Conservation (phyloP, 306 rosid species). For the Myrica gale region DNA sequence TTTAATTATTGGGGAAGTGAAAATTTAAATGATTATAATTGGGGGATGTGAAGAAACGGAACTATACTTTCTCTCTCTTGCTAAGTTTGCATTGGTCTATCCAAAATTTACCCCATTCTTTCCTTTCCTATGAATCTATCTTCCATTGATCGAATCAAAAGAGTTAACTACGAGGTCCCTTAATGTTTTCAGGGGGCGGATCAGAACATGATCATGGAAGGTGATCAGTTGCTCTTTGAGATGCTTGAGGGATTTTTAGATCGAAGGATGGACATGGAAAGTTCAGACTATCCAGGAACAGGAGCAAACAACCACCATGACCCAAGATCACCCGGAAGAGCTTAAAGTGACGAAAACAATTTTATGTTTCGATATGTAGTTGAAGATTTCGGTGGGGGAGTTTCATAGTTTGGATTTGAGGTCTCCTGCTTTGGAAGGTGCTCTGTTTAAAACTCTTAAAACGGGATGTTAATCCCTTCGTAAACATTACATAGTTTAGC, state of each 20-base stretch:
- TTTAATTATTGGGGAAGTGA: too few species aligned
- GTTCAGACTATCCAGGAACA: conserved; percentile 55
- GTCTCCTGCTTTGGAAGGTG: too few species aligned
- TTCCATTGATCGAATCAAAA: neutral
- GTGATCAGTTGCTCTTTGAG: conserved; percentile 26
- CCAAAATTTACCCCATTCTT: neutral
- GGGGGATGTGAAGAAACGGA: neutral
- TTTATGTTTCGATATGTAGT: too few species aligned
- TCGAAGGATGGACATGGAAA: conserved; percentile 52
- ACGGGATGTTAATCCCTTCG: too few species aligned
- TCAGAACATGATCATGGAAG: conserved; percentile 12
- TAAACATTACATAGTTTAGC: too few species aligned
- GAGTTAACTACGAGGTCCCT: neutral
- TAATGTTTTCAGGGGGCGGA: conserved; percentile 26
- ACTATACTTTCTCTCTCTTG: neutral
- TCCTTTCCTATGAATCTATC: neutral
- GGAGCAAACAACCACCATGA: conserved; percentile 65
- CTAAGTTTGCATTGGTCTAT: neutral
- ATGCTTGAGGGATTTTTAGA: conserved; percentile 28
- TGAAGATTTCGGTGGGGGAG: too few species aligned
- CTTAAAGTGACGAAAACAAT: conserved; percentile 1
- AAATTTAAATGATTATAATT: neutral
- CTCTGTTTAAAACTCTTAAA: too few species aligned
- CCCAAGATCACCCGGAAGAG: conserved; percentile 52
- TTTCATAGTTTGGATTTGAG: too few species aligned